A percentile compares a stretch with the other conserved stretches of the same genome.
phyloP scores from a whole-genome alignment of 2,329 filamentous ascomycete species.

The Lecanicillium sp. region DNA sequence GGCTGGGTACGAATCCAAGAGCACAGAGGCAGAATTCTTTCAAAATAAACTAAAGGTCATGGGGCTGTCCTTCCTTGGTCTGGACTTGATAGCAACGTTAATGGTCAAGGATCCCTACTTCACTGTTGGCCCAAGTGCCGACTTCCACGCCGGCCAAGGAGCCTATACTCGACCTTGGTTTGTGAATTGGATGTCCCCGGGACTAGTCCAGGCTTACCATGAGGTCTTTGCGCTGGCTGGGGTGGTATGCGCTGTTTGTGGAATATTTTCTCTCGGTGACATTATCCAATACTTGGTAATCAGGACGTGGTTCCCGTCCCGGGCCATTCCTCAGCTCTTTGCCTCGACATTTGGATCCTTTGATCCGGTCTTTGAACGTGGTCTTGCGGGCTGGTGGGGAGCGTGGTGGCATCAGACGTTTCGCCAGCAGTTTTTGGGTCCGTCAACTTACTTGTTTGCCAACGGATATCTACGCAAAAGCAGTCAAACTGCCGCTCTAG shows the following conservation, averaged over 20 bases:
- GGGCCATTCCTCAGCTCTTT: slow-evolving; percentile 42
- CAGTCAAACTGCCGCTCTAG: slow-evolving; percentile 14
- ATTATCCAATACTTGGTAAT: slow-evolving; percentile 44
- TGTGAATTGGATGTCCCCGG: slow-evolving; percentile 30
- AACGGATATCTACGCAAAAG: slow-evolving; percentile 28
- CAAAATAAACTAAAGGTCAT: slow-evolving; percentile 35
- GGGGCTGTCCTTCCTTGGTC: slow-evolving; percentile 50
- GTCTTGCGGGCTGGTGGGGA: slow-evolving; percentile 76
- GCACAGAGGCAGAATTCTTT: slow-evolving; percentile 36
- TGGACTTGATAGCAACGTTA: slow-evolving; percentile 62
- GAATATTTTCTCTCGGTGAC: slow-evolving; percentile 52
- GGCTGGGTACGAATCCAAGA: slow-evolving; percentile 36
- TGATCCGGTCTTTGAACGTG: slow-evolving; percentile 51
- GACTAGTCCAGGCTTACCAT: slow-evolving; percentile 46
- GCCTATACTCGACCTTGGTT: slow-evolving; percentile 31
- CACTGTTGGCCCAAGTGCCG: slow-evolving; percentile 36
- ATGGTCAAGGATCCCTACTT: slow-evolving; percentile 78
- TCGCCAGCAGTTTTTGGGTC: slow-evolving; percentile 60
- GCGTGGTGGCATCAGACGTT: slow-evolving; percentile 89
- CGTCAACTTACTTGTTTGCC: slow-evolving; percentile 38
- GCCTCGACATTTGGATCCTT: slow-evolving; percentile 49
- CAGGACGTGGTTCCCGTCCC: slow-evolving; percentile 42
- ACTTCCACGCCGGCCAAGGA: slow-evolving; percentile 13
- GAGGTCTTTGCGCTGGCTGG: slow-evolving; percentile 45
- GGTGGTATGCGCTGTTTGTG: slow-evolving; percentile 52